Percentiles rank a stretch among this genome's conserved stretches.
Conservation (phyloP, 345 rosid species). For the Citrus mangshanensis region DNA sequence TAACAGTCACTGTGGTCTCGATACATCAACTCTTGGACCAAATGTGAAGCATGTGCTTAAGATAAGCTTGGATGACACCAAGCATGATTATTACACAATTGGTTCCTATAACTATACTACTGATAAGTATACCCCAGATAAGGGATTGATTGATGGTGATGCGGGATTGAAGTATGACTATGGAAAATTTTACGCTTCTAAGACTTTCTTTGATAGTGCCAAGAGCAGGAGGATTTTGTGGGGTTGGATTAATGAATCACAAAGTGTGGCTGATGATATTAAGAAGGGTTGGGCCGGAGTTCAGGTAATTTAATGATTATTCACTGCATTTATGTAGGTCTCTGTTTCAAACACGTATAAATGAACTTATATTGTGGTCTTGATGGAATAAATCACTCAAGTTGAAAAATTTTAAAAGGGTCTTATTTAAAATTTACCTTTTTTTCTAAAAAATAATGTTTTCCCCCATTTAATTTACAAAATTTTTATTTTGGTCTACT, state of each 20-base stretch:
- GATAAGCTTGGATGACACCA: constrained; percentile 50
- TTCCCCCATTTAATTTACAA: fast-evolving
- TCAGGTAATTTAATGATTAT: constrained; percentile 38
- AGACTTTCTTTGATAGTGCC: constrained; percentile 60
- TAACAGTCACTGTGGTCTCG: constrained; percentile 24
- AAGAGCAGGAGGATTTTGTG: constrained; percentile 53
- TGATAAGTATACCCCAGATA: constrained; percentile 51
- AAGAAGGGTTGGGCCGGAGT: constrained; percentile 74
- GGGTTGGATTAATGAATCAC: constrained; percentile 76
- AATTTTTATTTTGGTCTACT: too few relatives aligned
- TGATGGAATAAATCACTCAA: fast-evolving
- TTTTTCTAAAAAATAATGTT: too few relatives aligned
- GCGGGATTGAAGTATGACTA: constrained; percentile 61
- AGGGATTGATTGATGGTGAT: constrained; percentile 38
- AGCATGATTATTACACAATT: constrained; percentile 51
- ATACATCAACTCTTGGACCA: constrained; percentile 16
- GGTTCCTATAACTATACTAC: constrained; percentile 32
- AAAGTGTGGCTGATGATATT: constrained; percentile 32
- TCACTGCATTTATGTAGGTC: too few relatives aligned
- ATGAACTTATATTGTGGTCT: too few relatives aligned
- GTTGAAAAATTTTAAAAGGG: too few relatives aligned
- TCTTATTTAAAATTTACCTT: too few relatives aligned
- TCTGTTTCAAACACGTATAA: fast-evolving
- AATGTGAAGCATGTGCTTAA: constrained; percentile 55
- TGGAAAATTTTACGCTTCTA: constrained; percentile 81